Conservation (phyloP, 129 eudicot genomes). For the Rutidosis leptorrhynchoides region DNA sequence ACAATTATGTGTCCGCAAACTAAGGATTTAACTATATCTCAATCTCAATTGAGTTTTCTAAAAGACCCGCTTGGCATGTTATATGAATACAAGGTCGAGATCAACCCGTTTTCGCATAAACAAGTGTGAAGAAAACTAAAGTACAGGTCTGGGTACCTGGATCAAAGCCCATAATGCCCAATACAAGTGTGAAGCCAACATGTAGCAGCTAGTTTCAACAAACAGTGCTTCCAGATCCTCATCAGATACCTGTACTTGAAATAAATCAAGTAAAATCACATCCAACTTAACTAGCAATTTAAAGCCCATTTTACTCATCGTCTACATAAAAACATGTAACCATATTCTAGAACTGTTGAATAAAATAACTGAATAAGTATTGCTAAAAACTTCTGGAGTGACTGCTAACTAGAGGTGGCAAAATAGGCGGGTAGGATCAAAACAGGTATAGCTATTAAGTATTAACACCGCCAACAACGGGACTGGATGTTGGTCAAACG, state of each 20-base stretch:
- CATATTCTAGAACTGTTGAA: background rate
- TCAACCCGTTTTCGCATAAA: too few species aligned
- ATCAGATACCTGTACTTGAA: slow-evolving; percentile 45
- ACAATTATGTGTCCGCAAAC: background rate
- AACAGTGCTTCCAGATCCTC: slow-evolving; percentile 55
- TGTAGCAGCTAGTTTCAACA: slow-evolving; percentile 55
- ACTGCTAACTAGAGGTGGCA: background rate
- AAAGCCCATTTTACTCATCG: background rate
- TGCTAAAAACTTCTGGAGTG: background rate
- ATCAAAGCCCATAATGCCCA: slow-evolving; percentile 98
- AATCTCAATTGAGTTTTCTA: too few species aligned
- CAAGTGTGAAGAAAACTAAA: background rate
- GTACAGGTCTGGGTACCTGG: slow-evolving; percentile 49
- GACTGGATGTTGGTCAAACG: background rate
- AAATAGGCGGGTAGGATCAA: background rate
- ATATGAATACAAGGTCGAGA: too few species aligned
- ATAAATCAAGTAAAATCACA: background rate
- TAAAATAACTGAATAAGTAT: background rate
- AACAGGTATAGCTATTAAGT: background rate
- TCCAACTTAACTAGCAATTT: background rate
- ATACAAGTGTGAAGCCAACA: slow-evolving; percentile 82
- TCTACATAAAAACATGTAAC: background rate
- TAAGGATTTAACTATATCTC: too few species aligned
- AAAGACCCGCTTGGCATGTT: too few species aligned
- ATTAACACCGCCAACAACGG: background rate